phyloP scores from a whole-genome alignment of 495 filamentous ascomycete genomes.

The Xylaria sp. region DNA sequence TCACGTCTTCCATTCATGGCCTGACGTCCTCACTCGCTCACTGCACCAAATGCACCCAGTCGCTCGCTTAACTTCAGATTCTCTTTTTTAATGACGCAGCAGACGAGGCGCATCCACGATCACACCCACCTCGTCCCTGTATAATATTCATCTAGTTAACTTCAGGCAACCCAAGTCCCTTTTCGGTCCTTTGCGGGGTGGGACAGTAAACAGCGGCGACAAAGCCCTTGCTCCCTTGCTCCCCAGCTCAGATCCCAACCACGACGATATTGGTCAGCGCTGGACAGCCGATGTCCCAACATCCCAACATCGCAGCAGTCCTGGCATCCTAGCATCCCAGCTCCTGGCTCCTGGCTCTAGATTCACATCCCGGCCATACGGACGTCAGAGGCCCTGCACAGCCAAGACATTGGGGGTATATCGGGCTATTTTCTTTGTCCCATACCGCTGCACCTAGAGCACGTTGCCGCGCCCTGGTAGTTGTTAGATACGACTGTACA shows the following conservation, averaged over 20 bases:
- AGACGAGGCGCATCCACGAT: conserved; percentile 7
- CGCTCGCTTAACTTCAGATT: conserved; percentile 26
- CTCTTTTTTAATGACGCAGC: conserved; percentile 11
- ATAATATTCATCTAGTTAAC: conserved; percentile 6
- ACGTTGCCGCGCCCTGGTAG: conserved; percentile 20
- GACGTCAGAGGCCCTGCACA: not conserved
- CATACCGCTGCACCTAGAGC: conserved; percentile 17
- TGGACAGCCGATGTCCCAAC: not conserved
- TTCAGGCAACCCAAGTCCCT: conserved; percentile 14
- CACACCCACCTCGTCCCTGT: conserved; percentile 21
- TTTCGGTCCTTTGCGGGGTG: not conserved
- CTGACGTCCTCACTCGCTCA: conserved; percentile 3
- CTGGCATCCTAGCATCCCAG: not conserved
- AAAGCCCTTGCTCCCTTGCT: conserved; percentile 6
- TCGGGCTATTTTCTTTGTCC: conserved; percentile 27
- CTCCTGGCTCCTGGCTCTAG: conserved; percentile 15
- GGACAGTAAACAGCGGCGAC: not conserved
- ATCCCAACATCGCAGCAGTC: not conserved
- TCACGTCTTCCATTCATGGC: not conserved
- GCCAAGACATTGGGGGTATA: conserved; percentile 27
- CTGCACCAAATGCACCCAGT: not conserved
- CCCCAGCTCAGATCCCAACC: conserved; percentile 10
- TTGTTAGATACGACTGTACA: conserved; percentile 27
- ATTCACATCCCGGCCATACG: conserved; percentile 23
- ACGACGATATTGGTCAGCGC: conserved; percentile 7